Base-by-base conservation (phyloP, 2,329 filamentous ascomycete species). In the Penicillium sp. region DNA sequence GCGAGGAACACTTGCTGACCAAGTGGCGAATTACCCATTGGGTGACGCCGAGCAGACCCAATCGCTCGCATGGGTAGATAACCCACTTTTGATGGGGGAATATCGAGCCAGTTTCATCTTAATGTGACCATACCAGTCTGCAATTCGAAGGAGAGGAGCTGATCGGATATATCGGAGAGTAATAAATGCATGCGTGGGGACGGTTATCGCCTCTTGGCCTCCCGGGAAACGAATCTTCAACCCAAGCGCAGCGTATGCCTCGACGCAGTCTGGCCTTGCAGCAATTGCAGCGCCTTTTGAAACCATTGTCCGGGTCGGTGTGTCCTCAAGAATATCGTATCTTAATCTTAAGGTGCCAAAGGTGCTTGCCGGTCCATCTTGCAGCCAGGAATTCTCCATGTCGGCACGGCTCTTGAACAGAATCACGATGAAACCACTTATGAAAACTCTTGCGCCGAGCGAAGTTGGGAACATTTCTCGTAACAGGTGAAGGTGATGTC, bases 181-280 rank as follows among this genome's bases (percentile, higher is more conserved):
- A 14, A 40, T n/a, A 40, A 40, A 40, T 28, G 37, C 37, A 40
- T 40, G 37, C 18, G 37, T 40, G 4, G 37, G 37, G 19, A 40
- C 37, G 18, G 37, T 40, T 6, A 40, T 40, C 18, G 22, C 37
- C 37, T 40, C 37, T 28, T 40, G 4, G 18, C 37, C 37, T 14
- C 9, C 22, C 10, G 37, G 37, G 25, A 28, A 40, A 25, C 37
- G 37, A 28, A 40, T 8, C 18, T 40, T 28, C 37, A 40, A 27
- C 18, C 37, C 37, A 5, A 40, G 37, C 19, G 18, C 37, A 14
- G 37, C 37, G 30, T 31, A 31, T 11, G 30, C 30, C 30, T 31
- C 30, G 6, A 31, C 30, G 30, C 30, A 11, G 30, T 8, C 6
- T 31, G 30, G 30, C 10, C 6, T 31, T 31, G 30, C 30, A 33